A percentile compares a stretch with the other conserved stretches of the same genome.
Conservation (phyloP, 371 early-diverging fungal genomes). For the Mucor circinelloides region DNA sequence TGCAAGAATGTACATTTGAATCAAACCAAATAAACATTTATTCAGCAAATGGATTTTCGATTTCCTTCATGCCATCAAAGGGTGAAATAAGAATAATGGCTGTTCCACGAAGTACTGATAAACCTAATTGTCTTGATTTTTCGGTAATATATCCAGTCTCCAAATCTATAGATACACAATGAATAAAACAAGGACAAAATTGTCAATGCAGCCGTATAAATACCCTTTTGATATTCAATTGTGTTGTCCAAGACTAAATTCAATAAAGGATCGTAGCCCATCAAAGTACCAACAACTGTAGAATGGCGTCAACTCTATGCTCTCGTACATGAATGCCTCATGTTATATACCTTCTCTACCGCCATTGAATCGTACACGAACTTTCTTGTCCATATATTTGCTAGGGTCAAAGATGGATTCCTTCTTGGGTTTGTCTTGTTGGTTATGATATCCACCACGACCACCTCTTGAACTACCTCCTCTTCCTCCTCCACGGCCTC, state of each 20-base stretch:
- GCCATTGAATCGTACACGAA: slow-evolving; percentile 90
- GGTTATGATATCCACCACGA: slow-evolving; percentile 39
- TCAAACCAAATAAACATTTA: slow-evolving; percentile 4
- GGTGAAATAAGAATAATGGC: slow-evolving; percentile 91
- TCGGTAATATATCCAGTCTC: slow-evolving; percentile 4
- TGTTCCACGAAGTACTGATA: slow-evolving; percentile 91
- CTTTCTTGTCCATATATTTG: slow-evolving; percentile 90
- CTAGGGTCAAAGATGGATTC: slow-evolving; percentile 91
- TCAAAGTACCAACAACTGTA: slow-evolving; percentile 86
- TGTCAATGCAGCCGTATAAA: not conserved
- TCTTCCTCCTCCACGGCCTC: slow-evolving; percentile 59
- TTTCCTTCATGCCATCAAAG: slow-evolving; percentile 89
- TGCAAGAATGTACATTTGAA: not conserved
- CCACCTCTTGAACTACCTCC: slow-evolving; percentile 58
- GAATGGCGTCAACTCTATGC: not conserved
- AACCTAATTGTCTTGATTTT: slow-evolving; percentile 59
- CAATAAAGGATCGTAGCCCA: slow-evolving; percentile 91
- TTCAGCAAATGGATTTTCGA: slow-evolving; percentile 83
- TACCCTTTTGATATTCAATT: slow-evolving; percentile 79
- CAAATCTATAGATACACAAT: not conserved
- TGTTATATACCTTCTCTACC: slow-evolving; percentile 86
- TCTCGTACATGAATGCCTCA: not conserved
- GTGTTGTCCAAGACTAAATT: slow-evolving; percentile 95
- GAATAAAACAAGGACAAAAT: not conserved
- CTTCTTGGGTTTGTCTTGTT: slow-evolving; percentile 72